Conservation (phyloP, 2,329 filamentous ascomycete genomes). For the Cladophialophora carrionii region DNA sequence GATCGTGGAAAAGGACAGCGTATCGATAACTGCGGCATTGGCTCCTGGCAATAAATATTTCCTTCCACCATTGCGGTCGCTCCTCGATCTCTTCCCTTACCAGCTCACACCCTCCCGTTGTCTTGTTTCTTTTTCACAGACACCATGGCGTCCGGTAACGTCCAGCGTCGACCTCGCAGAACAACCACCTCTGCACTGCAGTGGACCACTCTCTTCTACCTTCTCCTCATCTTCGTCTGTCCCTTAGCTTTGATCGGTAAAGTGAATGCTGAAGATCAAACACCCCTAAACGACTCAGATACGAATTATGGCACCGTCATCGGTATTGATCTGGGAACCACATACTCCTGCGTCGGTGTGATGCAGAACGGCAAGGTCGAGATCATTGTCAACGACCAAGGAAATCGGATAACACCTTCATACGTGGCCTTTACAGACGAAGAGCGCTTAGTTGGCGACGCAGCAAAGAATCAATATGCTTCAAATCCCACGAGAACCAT, state of each 20-base stretch:
- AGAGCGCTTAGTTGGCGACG: conserved; percentile 94
- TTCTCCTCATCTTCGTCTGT: conserved; percentile 81
- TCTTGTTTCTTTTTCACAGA: conserved; percentile 9
- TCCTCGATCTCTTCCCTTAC: conserved; percentile 15
- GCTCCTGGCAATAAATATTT: conserved; percentile 31
- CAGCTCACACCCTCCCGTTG: conserved; percentile 5
- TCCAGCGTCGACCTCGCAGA: conserved; percentile 35
- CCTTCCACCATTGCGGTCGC: conserved; percentile 16
- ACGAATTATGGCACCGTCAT: conserved; percentile 81
- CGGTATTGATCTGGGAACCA: conserved; percentile 94
- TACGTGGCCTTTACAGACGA: conserved; percentile 97
- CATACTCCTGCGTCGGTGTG: conserved; percentile 85
- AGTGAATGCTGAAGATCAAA: conserved; percentile 72
- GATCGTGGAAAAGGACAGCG: conserved; percentile 32
- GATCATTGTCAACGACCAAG: conserved; percentile 94
- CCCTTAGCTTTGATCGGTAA: conserved; percentile 82
- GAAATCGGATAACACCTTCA: conserved; percentile 92
- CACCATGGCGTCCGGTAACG: conserved; percentile 27
- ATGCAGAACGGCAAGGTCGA: conserved; percentile 96
- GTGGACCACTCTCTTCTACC: conserved; percentile 89
- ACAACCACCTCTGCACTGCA: conserved; percentile 55
- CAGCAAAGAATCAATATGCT: conserved; percentile 93
- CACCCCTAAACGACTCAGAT: conserved; percentile 59
- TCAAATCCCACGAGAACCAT: conserved; percentile 76
- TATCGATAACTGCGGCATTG: conserved; percentile 31